Evolutionary conservation across 257 asterid species (phyloP).

Genomic region (Scutellaria baicalensis): DNA sequence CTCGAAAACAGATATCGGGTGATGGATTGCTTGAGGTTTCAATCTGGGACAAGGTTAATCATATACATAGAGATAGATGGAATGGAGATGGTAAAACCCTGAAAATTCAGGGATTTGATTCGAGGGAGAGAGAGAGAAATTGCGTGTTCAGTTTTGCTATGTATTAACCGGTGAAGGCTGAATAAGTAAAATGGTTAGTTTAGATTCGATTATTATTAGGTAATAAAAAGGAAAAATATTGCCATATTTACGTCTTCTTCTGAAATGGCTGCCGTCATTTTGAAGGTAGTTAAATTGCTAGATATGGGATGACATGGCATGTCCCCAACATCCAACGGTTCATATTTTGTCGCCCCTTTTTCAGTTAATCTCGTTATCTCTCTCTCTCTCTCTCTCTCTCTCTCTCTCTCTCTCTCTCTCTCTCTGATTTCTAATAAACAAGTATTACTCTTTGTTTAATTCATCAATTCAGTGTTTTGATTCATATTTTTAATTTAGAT

Average conservation of each 20-base stretch:
- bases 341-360: neutral
- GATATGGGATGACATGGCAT: neutral
- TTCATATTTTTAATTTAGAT: too few species aligned
- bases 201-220: neutral
- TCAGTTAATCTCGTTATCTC: conserved; percentile 17
- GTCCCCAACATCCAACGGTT: neutral
- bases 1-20: neutral
- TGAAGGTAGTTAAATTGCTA: neutral
- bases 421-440: neutral
- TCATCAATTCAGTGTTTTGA: too few species aligned
- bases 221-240: neutral
- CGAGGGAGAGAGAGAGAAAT: neutral
- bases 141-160: neutral
- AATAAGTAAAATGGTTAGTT: neutral
- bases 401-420: neutral
- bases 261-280: neutral
- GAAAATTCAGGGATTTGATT: conserved; percentile 19
- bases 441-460: too few species aligned
- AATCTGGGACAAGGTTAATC: conserved; percentile 1
- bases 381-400: neutral
- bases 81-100: conserved; percentile 11
- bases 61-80: neutral
- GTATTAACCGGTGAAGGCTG: conserved; percentile 5
- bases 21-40: conserved; percentile 5
- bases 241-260: conserved; percentile 1